Evolutionary conservation across 2,329 filamentous ascomycete species (phyloP).

Genomic region (Tolypocladium endophyticum): DNA sequence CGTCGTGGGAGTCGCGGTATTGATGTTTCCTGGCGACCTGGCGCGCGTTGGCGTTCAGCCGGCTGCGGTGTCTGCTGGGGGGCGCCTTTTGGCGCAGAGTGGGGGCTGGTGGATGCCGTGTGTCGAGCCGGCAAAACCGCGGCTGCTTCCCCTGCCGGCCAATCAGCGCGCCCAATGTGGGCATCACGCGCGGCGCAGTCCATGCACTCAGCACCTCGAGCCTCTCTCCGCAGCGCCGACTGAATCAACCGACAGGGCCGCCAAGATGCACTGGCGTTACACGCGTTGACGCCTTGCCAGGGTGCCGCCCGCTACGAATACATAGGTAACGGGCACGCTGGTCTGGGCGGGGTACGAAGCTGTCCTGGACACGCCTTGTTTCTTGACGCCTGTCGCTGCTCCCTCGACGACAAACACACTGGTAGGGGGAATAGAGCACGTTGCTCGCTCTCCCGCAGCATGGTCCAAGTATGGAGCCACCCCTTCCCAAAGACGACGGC

Average conservation of each 20-base stretch:
- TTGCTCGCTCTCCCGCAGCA: background rate
- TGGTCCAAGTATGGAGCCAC: constrained; percentile 14
- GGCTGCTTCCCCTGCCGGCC: background rate
- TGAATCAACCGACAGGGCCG: background rate
- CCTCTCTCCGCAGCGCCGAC: background rate
- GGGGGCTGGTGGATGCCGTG: background rate
- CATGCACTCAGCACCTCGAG: background rate
- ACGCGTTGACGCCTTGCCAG: background rate
- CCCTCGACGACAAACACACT: background rate
- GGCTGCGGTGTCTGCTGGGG: background rate
- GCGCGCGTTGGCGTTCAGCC: constrained; percentile 7
- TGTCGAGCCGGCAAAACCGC: background rate
- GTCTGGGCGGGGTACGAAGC: background rate
- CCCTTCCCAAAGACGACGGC: constrained; percentile 69
- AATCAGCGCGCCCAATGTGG: background rate
- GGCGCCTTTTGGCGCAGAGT: constrained; percentile 4
- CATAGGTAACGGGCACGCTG: background rate
- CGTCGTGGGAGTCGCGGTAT: background rate
- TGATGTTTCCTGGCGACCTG: constrained; percentile 1
- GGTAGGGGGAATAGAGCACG: background rate
- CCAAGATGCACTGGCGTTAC: background rate
- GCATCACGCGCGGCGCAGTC: background rate
- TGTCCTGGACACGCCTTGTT: background rate
- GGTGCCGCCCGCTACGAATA: background rate
- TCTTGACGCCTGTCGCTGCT: background rate